Percentiles rank a stretch among this genome's conserved stretches.
Conservation (phyloP, 1,284 basidiomycete genomes). For the Amylostereum areolatum region DNA sequence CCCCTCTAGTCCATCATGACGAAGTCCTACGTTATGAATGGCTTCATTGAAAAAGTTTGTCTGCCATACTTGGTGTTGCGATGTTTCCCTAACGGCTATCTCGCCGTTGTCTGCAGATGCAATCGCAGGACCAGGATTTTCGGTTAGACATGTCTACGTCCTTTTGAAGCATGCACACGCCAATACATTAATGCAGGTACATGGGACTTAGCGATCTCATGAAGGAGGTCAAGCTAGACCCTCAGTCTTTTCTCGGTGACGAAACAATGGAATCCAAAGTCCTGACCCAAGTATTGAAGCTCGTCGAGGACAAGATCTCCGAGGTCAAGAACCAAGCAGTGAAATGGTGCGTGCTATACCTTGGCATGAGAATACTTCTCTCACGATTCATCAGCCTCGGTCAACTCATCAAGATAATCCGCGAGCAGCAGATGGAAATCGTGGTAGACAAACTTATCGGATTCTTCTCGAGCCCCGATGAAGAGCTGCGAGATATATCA, state of each 20-base stretch:
- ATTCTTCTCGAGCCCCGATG: constrained; percentile 79
- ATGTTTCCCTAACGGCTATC: not conserved
- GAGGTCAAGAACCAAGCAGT: constrained; percentile 99
- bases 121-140: constrained; percentile 79
- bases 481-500: constrained; percentile 90
- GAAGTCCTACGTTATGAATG: constrained; percentile 76
- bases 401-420: constrained; percentile 81
- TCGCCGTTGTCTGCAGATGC: constrained; percentile 50
- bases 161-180: constrained; percentile 15
- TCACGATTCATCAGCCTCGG: constrained; percentile 53
- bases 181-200: constrained; percentile 46
- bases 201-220: constrained; percentile 94
- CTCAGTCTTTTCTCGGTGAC: constrained; percentile 67
- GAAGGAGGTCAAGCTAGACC: constrained; percentile 77
- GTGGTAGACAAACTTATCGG: constrained; percentile 86
- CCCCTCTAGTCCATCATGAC: constrained; percentile 50
- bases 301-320: constrained; percentile 91
- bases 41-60: constrained; percentile 69
- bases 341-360: constrained; percentile 62
- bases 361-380: not conserved
- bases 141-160: constrained; percentile 38
- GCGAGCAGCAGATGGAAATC: constrained; percentile 75
- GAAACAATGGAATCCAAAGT: constrained; percentile 79
- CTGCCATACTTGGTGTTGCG: not conserved
- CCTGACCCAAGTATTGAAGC: constrained; percentile 71